Percentiles rank a stretch among this genome's conserved stretches.
phyloP scores from a whole-genome alignment of 1,284 basidiomycete species.

The Singerocomus rubriflavus region DNA sequence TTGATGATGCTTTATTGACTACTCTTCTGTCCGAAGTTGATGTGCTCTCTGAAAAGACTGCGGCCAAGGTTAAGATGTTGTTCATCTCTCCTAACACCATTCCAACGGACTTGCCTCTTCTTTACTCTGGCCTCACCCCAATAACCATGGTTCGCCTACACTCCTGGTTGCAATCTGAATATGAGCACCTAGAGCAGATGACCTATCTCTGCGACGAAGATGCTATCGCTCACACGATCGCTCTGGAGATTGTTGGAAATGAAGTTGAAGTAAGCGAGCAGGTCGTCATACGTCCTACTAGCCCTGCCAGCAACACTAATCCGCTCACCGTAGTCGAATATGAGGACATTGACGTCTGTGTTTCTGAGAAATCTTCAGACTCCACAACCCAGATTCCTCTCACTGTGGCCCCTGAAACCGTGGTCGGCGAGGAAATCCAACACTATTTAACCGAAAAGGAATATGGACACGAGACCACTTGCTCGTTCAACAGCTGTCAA shows the following conservation, averaged over 20 bases:
- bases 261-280: constrained; percentile 19
- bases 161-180: constrained; percentile 27
- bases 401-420: neutral
- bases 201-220: constrained; percentile 24
- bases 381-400: constrained; percentile 4
- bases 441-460: constrained; percentile 8
- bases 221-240: constrained; percentile 20
- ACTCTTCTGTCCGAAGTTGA: constrained; percentile 14
- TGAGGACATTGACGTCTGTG: constrained; percentile 12
- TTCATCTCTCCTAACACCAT: constrained; percentile 17
- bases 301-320: constrained; percentile 13
- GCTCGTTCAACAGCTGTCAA: constrained; percentile 6
- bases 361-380: constrained; percentile 5
- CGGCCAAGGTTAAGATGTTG: constrained; percentile 18
- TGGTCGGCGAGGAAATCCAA: constrained; percentile 1
- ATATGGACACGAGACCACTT: neutral
- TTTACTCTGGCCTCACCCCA: constrained; percentile 26
- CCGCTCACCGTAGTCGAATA: constrained; percentile 24
- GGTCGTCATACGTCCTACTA: neutral
- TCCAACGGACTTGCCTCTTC: constrained; percentile 18
- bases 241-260: constrained; percentile 22
- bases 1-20: constrained; percentile 3
- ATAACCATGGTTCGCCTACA: constrained; percentile 28
- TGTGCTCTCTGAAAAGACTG: constrained; percentile 20
- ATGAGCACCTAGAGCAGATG: constrained; percentile 24